Conservation (phyloP, 768 basidiomycete genomes). For the Sarcodon sp. region DNA sequence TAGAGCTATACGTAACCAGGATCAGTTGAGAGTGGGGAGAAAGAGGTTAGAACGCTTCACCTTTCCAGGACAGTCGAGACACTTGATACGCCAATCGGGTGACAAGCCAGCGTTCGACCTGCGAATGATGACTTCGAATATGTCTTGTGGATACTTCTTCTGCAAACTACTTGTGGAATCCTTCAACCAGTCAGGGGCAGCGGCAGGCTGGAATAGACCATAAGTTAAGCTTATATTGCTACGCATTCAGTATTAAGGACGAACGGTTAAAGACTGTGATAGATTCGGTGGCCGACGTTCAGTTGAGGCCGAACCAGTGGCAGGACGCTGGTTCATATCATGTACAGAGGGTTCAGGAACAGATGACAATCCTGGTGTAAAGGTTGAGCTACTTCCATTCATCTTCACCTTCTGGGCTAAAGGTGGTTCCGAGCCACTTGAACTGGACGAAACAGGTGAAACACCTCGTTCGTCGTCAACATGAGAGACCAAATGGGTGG, state of each 20-base stretch:
- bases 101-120: slow-evolving; percentile 39
- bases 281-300: not conserved
- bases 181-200: slow-evolving; percentile 57
- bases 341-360: slow-evolving; percentile 4
- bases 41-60: slow-evolving; percentile 20
- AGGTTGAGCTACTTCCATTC: slow-evolving; percentile 30
- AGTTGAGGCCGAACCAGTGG: slow-evolving; percentile 2
- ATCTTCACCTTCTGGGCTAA: slow-evolving; percentile 54
- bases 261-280: slow-evolving; percentile 1
- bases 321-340: not conserved
- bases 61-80: slow-evolving; percentile 89
- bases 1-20: slow-evolving; percentile 43
- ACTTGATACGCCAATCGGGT: slow-evolving; percentile 86
- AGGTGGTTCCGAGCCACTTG: slow-evolving; percentile 64
- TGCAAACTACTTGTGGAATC: slow-evolving; percentile 56
- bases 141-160: slow-evolving; percentile 66
- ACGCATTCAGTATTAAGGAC: slow-evolving; percentile 4
- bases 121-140: slow-evolving; percentile 63
- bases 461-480: slow-evolving; percentile 33
- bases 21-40: slow-evolving; percentile 7
- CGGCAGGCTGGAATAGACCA: slow-evolving; percentile 18
- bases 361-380: slow-evolving; percentile 4
- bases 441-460: slow-evolving; percentile 62
- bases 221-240: not conserved
- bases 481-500: slow-evolving; percentile 2